These are phyloP conservation scores for Pelargonium fulgidum DNA, from an alignment of 441 rosid species.

Conservation along the genomic window DNA sequence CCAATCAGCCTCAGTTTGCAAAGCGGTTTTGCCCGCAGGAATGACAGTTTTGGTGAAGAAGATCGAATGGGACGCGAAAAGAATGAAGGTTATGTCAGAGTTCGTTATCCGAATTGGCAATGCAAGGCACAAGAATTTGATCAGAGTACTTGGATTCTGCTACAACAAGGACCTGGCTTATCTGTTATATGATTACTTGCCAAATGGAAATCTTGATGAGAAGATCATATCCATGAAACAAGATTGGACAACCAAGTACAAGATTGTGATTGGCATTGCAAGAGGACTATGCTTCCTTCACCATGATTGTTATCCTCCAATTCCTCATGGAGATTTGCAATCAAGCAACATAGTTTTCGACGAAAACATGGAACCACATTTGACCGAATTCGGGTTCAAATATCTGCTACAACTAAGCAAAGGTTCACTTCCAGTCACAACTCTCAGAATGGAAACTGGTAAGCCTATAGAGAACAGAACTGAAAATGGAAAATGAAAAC, in stretches of 20 bases:
- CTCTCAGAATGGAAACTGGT: slow-evolving; percentile 43
- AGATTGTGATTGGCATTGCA: slow-evolving; percentile 59
- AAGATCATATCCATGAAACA: slow-evolving; percentile 35
- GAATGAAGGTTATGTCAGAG: slow-evolving; percentile 35
- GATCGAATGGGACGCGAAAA: slow-evolving; percentile 46
- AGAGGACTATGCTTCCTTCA: slow-evolving; percentile 83
- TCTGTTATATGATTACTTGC: slow-evolving; percentile 63
- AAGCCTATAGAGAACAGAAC: background rate
- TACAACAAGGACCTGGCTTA: slow-evolving; percentile 63
- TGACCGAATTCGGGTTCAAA: slow-evolving; percentile 66
- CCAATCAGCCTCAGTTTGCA: background rate
- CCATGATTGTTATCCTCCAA: slow-evolving; percentile 79
- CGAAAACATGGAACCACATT: slow-evolving; percentile 66
- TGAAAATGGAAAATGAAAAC: no score
- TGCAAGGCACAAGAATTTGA: slow-evolving; percentile 70
- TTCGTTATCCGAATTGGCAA: slow-evolving; percentile 51
- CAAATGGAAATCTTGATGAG: slow-evolving; percentile 66
- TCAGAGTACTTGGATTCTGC: slow-evolving; percentile 79
- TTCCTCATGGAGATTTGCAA: slow-evolving; percentile 84
- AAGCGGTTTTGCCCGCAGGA: slow-evolving; percentile 59
- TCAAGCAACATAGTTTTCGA: slow-evolving; percentile 53
- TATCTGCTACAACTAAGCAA: slow-evolving; percentile 39
- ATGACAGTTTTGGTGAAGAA: slow-evolving; percentile 66
- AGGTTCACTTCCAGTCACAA: slow-evolving; percentile 19
- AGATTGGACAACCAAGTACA: slow-evolving; percentile 64